Evolutionary conservation across 1,139 yeast genomes (phyloP), one percentile per base, ranked within the genome.

Genomic region (Entelexis paramagnoliae): DNA sequence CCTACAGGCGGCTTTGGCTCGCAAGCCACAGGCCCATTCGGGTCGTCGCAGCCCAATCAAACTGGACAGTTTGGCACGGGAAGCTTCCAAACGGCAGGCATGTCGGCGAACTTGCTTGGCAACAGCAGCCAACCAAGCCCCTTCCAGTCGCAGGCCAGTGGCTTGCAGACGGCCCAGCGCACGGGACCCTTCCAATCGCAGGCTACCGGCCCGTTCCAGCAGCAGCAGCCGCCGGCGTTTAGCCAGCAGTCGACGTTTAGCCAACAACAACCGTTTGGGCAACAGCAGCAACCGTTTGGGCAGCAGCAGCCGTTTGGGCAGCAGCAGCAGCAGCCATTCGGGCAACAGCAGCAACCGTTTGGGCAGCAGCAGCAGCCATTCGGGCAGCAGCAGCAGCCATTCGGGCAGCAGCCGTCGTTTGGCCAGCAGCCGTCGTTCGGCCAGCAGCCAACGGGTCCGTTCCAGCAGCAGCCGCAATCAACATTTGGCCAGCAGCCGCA

Each of bases 211-310:
- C 51, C 48, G 36, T 54, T 50, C 50, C 60, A 57, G 52, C 64
- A 54, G 46, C 67, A 61, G 54, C 55, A 61, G 42, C 28, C 10
- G 22, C 34, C 10, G 36, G 67, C 62, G 55, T n/a, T n/a, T n/a
- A n/a, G n/a, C n/a, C n/a, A n/a, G n/a, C n/a, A n/a, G n/a, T n/a
- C n/a, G n/a, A n/a, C n/a, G n/a, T n/a, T n/a, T n/a, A n/a, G n/a
- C n/a, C n/a, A n/a, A n/a, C n/a, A n/a, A n/a, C n/a, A n/a, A n/a
- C 54, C 62, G 13, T 49, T 52, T 11, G 32, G 48, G 44, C 54
- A 47, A n/a, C 38, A 34, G 22, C 38, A 14, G 38, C 40, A 36
- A 45, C n/a, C 36, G 14, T 34, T 34, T 17, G 38, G 38, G 20
- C 44, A 14, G 29, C 44, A 38, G 40, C 26, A n/a, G n/a, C n/a